Percentiles rank a stretch among this genome's conserved stretches.
These are phyloP conservation scores for Effrenium voratum DNA, from an alignment of 73 alveolate species.

Conservation along the genomic window DNA sequence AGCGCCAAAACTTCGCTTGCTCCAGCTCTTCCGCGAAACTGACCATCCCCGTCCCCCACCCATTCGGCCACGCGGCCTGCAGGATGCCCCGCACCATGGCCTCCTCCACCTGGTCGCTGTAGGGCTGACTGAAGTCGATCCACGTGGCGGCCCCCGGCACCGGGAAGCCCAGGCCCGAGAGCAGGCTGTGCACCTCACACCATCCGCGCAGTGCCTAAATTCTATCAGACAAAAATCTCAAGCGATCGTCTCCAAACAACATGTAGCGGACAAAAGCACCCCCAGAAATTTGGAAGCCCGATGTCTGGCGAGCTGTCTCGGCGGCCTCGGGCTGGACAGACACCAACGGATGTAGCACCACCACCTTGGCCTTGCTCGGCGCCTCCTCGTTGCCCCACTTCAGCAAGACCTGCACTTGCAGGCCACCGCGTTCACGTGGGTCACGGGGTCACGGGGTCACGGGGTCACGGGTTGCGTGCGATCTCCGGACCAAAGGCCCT, in stretches of 20 bases:
- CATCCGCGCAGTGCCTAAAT: background rate
- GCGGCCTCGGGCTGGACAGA: constrained; percentile 7
- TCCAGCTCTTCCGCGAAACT: background rate
- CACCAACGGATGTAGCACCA: background rate
- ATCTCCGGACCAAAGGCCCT: no score
- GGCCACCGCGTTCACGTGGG: no score
- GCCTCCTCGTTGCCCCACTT: background rate
- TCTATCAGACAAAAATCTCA: background rate
- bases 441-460: no score
- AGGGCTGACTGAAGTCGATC: constrained; percentile 11
- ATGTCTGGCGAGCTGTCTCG: background rate
- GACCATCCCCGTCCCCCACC: background rate
- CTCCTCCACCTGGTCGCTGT: background rate
- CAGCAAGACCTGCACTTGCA: background rate
- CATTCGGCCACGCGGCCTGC: background rate
- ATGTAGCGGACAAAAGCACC: no score
- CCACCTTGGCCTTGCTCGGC: background rate
- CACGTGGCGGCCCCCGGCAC: background rate
- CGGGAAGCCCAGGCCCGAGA: background rate
- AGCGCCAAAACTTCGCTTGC: no score
- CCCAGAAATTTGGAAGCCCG: background rate
- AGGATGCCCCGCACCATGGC: constrained; percentile 11
- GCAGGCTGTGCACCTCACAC: background rate
- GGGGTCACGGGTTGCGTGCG: no score
- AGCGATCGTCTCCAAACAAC: background rate